Evolutionary conservation across 208 protist species (phyloP).

Genomic region (Trypanosoma cruzi): DNA sequence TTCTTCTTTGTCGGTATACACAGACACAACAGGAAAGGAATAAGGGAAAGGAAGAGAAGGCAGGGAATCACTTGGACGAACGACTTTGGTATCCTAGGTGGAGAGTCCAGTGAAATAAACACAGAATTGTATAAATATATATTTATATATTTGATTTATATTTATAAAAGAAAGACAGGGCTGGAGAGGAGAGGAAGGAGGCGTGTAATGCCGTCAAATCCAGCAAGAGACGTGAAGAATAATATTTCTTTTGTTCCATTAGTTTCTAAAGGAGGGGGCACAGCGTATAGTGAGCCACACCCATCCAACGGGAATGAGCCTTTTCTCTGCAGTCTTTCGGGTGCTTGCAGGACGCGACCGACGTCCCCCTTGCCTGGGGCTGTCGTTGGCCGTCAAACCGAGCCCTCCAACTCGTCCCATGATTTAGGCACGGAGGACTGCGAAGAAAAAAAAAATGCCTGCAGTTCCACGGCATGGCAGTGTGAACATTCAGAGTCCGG

Average conservation of each 20-base stretch:
- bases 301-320: background rate
- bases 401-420: no score
- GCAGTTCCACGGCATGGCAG: background rate
- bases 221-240: background rate
- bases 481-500: background rate
- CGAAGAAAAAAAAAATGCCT: background rate
- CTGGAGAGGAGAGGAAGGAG: background rate
- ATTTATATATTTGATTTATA: slow-evolving; percentile 28
- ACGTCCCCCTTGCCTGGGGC: no score
- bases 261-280: background rate
- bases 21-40: background rate
- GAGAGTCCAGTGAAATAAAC: background rate
- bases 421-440: background rate
- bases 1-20: slow-evolving; percentile 20
- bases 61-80: background rate
- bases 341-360: no score
- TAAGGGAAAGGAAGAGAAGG: background rate
- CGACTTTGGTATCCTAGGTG: background rate
- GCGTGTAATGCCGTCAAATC: background rate
- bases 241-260: background rate
- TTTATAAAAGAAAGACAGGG: no score
- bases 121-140: slow-evolving; percentile 6
- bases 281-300: background rate
- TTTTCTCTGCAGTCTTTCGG: background rate
- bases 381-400: no score